Evolutionary conservation across 768 basidiomycete genomes (phyloP).

Genomic region (Royoungia palumana): DNA sequence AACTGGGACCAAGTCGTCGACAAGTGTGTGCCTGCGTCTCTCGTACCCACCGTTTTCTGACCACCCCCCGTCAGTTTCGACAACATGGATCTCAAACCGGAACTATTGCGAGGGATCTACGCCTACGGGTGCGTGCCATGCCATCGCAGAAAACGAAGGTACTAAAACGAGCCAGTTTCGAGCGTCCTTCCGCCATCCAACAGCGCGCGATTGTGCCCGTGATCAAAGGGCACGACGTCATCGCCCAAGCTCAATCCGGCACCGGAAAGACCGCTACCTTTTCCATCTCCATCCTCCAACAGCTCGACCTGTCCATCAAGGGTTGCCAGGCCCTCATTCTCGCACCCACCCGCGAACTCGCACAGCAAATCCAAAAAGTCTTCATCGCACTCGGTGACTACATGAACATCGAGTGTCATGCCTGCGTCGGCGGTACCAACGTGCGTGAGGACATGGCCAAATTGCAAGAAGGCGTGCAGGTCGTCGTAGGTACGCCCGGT

Average conservation of each 20-base stretch:
- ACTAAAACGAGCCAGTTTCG: conserved; percentile 58
- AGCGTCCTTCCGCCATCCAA: conserved; percentile 98
- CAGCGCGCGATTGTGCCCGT: conserved; percentile 99
- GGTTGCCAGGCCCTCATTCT: conserved; percentile 97
- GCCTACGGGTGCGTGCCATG: conserved; percentile 77
- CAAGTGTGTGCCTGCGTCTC: conserved; percentile 58
- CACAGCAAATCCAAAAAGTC: conserved; percentile 96
- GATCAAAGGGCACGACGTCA: conserved; percentile 97
- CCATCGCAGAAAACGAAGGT: background rate
- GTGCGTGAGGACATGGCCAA: conserved; percentile 98
- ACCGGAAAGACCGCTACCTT: conserved; percentile 99
- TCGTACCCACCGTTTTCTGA: conserved; percentile 15
- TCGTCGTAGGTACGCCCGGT: conserved; percentile 94
- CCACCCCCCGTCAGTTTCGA: conserved; percentile 66
- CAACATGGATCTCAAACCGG: conserved; percentile 95
- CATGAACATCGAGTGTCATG: conserved; percentile 94
- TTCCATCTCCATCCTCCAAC: conserved; percentile 95
- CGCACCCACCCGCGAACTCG: conserved; percentile 95
- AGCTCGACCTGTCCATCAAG: conserved; percentile 85
- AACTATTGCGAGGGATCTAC: conserved; percentile 96
- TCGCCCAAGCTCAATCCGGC: conserved; percentile 98
- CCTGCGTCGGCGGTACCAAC: conserved; percentile 96
- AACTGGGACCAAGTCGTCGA: conserved; percentile 98
- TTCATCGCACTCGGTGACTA: conserved; percentile 92
- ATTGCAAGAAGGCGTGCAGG: conserved; percentile 87